Percentiles rank a stretch among this genome's conserved stretches.
Evolutionary conservation across 2,329 filamentous ascomycete species (phyloP).

Genomic region (Talaromyces pinophilus): DNA sequence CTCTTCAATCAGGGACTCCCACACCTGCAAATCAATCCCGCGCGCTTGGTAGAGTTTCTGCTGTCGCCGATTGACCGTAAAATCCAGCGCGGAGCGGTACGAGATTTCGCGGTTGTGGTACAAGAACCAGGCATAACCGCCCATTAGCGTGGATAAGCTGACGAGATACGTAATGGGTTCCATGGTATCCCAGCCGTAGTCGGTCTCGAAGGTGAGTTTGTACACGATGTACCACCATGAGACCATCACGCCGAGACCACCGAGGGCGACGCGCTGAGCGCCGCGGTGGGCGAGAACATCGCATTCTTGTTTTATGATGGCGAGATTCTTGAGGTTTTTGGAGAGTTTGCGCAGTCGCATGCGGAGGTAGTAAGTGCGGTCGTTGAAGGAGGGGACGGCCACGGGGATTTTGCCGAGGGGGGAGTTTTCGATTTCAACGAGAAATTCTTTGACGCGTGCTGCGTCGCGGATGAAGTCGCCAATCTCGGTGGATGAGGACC

Average conservation of each 20-base stretch:
- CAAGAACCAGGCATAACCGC: conserved; percentile 89
- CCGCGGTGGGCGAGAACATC: conserved; percentile 74
- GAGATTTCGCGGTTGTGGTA: conserved; percentile 88
- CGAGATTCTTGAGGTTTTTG: conserved; percentile 66
- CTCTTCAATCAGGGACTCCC: conserved; percentile 78
- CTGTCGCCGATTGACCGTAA: conserved; percentile 79
- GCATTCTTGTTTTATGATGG: conserved; percentile 77
- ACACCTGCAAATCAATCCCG: conserved; percentile 73
- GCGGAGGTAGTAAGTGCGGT: conserved; percentile 86
- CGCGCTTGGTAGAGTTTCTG: conserved; percentile 71
- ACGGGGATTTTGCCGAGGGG: conserved; percentile 67
- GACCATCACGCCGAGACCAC: conserved; percentile 71
- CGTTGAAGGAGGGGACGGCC: conserved; percentile 81
- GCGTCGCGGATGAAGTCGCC: conserved; percentile 94
- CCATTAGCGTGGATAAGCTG: conserved; percentile 81
- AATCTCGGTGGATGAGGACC: conserved; percentile 85
- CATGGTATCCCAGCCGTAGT: conserved; percentile 86
- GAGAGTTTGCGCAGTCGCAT: conserved; percentile 73
- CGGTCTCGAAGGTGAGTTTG: conserved; percentile 65
- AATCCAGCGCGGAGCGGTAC: conserved; percentile 82
- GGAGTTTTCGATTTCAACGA: conserved; percentile 75
- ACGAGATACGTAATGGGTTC: conserved; percentile 89
- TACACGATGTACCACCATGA: conserved; percentile 85
- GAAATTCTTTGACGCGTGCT: conserved; percentile 79
- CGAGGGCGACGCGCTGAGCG: conserved; percentile 76